Base-by-base conservation (phyloP, 495 filamentous ascomycete genomes). In the Xanthoparmelia taractica region DNA sequence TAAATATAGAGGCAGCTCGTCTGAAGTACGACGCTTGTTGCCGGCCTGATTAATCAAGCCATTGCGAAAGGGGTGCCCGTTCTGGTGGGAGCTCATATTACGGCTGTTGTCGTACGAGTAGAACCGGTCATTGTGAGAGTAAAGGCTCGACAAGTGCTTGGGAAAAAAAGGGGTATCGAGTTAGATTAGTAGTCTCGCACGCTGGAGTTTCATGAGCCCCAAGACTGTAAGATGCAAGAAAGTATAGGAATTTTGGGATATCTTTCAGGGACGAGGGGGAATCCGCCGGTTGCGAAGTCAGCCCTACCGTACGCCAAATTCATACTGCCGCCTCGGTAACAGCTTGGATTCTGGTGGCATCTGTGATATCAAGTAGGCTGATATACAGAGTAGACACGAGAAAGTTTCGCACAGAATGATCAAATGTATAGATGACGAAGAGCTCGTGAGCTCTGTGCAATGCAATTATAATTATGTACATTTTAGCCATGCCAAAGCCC, bases 21-120 rank as follows among this genome's bases (percentile, higher is more conserved):
- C 58, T 17, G 66, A 67, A 43, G 54, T 59, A 18, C 66, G 66
- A 17, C 66, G 58, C 17, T 67, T 67, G 29, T 58, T 59, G 23
- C 64, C 59, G 11, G 64, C 64, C 23, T 61, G 48, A 4, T 48
- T 57, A 40, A 65, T 65, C 59, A 65, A 61, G 52, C 50, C 54
- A 50, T 65, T 61, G 59, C 64, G 64, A 15, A 61, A 58, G 29
- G 47, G 25, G 20, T 61, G 50, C 43, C n/a, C 55, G 41, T 60
- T 37, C 43, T 61, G 58, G 41, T 57, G 29, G 20, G 58, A 57
- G 41, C 59, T 65, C 64, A 65, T 65, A 50, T 34, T 65, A 52
- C 31, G 18, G 43, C 29, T 17, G 18, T 40, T 34, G 18, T 33
- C 29, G 29, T 54, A 33, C 29, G 29, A 48, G n/a, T 48, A 33